Evolutionary conservation across 2,329 filamentous ascomycete genomes (phyloP), one percentile per base, ranked within the genome.

Genomic region (Nemania serpens): DNA sequence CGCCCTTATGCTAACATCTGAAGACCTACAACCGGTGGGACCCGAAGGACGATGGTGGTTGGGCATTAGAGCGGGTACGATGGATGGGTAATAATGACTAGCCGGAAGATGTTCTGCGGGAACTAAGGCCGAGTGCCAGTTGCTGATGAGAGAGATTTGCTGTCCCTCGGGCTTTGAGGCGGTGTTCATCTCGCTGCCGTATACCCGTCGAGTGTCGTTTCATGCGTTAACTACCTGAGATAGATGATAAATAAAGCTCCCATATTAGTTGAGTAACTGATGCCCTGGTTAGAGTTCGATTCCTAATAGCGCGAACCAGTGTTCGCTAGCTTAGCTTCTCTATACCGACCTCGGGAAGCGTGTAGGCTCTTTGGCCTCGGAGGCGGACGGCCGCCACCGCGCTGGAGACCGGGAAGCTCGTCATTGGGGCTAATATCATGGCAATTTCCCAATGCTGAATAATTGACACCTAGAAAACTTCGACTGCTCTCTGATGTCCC

Each of bases 11-110:
- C 51, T n/a, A 25, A 41, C 33, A 54, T 55, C 22, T 50, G 22
- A 46, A 55, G 59, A 62, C 59, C 59, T 51, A 50, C 59, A 59
- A 29, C 36, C 25, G 59, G 55, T 62, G 59, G 59, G 41, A 46
- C 52, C 50, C 18, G 11, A 12, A n/a, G 12, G 18, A 46, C 6
- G 18, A 12, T 17, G 37, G 45, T 36, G 18, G 25, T 54, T 61
- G 45, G 50, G 37, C 47, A 47, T 7, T 52, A 58, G 46, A 25
- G 45, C 43, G 57, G 43, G 45, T 7, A 29, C 4, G 43, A 39
- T 53, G 36, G 43, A 39, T 48, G 59, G 33, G 13, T n/a, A 42
- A 18, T 33, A 33, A 13, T 20, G 25, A 25, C 20, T 10, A 29
- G 41, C n/a, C 39, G 39, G 37, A 49, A 13, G 51, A 36, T 22